Percentiles rank a stretch among this genome's conserved stretches.
These are phyloP conservation scores for Escallonia herrerae DNA, from an alignment of 129 eudicot genomes.

Conservation along the genomic window DNA sequence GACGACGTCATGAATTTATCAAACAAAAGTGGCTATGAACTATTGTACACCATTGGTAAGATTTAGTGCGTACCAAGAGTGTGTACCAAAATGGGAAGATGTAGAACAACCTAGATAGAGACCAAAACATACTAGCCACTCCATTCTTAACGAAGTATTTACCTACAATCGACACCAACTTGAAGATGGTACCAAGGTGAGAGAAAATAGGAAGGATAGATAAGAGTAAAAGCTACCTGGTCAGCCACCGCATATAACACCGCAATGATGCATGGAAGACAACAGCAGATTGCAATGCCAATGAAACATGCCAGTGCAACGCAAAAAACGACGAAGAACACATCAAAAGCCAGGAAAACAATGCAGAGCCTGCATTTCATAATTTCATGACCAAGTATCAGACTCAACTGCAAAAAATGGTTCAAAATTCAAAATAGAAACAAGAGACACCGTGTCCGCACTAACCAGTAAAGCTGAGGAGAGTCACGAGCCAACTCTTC, in stretches of 20 bases:
- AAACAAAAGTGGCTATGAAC: too few relatives aligned
- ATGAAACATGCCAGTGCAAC: constrained; percentile 76
- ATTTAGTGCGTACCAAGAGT: too few relatives aligned
- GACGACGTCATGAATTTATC: too few relatives aligned
- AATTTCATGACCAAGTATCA: constrained; percentile 12
- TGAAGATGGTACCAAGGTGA: too few relatives aligned
- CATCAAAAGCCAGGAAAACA: constrained; percentile 71
- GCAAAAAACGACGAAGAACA: constrained; percentile 74
- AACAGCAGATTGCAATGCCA: constrained; percentile 78
- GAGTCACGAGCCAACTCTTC: constrained; percentile 36
- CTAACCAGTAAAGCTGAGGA: constrained; percentile 76
- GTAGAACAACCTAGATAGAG: too few relatives aligned
- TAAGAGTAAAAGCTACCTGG: constrained; percentile 37
- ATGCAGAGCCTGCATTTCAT: constrained; percentile 68
- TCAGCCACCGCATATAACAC: constrained; percentile 78
- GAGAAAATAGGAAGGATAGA: too few relatives aligned
- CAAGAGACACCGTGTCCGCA: neutral
- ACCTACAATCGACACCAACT: too few relatives aligned
- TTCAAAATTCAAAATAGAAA: neutral
- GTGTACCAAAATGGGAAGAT: too few relatives aligned
- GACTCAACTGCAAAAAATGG: neutral
- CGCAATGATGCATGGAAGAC: constrained; percentile 83
- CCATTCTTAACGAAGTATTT: too few relatives aligned
- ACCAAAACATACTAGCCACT: too few relatives aligned
- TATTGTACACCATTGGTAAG: too few relatives aligned